These are phyloP conservation scores for Penicillium herquei DNA, from an alignment of 495 filamentous ascomycete genomes.

Conservation along the genomic window DNA sequence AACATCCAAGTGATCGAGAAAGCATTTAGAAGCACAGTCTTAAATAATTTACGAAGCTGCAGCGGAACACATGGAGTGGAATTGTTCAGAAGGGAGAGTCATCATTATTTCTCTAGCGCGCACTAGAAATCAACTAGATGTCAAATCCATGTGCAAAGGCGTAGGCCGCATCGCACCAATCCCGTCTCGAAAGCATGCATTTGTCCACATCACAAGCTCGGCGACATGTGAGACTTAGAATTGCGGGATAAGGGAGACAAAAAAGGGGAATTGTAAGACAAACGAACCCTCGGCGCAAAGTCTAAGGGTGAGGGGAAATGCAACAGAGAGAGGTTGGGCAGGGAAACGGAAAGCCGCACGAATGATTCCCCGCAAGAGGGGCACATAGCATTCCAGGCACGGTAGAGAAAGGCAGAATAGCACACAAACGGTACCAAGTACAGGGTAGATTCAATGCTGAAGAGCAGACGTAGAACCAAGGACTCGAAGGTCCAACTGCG, in stretches of 20 bases:
- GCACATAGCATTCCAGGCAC: constrained; percentile 8
- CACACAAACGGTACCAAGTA: background rate
- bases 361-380: background rate
- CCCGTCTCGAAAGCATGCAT: background rate
- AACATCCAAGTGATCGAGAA: too few relatives aligned
- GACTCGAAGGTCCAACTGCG: background rate
- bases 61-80: too few relatives aligned
- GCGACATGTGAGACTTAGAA: background rate
- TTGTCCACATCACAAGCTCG: background rate
- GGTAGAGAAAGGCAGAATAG: background rate
- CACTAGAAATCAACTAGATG: background rate
- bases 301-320: too few relatives aligned
- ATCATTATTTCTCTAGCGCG: too few relatives aligned
- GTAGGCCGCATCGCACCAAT: background rate
- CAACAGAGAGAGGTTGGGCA: background rate
- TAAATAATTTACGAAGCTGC: too few relatives aligned
- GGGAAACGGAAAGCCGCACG: background rate
- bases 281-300: too few relatives aligned
- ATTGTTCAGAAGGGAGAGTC: too few relatives aligned
- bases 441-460: background rate
- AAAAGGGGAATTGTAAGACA: background rate
- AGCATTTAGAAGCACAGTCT: too few relatives aligned
- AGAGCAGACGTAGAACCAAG: background rate
- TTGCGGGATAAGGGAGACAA: background rate
- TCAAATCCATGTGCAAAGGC: too few relatives aligned